Evolutionary conservation across 352 stramenopile genomes (phyloP).

Genomic region (Phytophthora syringae): DNA sequence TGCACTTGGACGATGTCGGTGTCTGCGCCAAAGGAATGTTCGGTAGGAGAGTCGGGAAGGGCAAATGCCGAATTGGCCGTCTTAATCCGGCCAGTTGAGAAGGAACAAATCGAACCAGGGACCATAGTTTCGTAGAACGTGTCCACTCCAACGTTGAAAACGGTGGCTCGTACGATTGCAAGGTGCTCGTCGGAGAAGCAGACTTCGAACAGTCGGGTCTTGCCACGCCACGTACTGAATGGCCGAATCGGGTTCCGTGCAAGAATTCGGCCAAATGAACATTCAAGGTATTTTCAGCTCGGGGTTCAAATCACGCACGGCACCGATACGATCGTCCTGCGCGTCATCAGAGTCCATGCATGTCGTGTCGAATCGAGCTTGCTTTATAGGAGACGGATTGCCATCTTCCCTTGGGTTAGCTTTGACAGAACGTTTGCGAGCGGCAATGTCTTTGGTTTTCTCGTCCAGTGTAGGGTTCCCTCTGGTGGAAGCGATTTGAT

Average conservation of each 20-base stretch:
- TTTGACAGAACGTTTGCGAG: neutral
- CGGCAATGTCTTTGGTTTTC: neutral
- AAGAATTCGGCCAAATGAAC: neutral
- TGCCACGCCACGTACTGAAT: neutral
- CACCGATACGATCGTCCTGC: too few relatives aligned
- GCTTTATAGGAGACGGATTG: neutral
- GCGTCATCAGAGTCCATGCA: too few relatives aligned
- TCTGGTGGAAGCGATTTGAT: neutral
- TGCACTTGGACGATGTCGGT: neutral
- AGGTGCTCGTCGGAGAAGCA: neutral
- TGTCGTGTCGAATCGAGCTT: neutral
- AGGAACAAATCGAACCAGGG: neutral
- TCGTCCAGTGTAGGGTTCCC: neutral
- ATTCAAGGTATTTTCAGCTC: neutral
- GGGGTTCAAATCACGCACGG: neutral
- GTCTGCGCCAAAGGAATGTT: neutral
- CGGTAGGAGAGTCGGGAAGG: neutral
- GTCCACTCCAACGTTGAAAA: neutral
- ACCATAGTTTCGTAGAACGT: neutral
- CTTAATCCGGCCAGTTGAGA: neutral
- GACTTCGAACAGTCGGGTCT: neutral
- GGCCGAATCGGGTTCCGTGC: neutral
- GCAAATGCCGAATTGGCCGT: neutral
- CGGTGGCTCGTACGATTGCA: neutral
- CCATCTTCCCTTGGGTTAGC: neutral